Percentiles rank a stretch among this genome's conserved stretches.
These are phyloP conservation scores for Aspergillus brunneoviolaceus DNA, from an alignment of 2,329 filamentous ascomycete species.

Conservation along the genomic window DNA sequence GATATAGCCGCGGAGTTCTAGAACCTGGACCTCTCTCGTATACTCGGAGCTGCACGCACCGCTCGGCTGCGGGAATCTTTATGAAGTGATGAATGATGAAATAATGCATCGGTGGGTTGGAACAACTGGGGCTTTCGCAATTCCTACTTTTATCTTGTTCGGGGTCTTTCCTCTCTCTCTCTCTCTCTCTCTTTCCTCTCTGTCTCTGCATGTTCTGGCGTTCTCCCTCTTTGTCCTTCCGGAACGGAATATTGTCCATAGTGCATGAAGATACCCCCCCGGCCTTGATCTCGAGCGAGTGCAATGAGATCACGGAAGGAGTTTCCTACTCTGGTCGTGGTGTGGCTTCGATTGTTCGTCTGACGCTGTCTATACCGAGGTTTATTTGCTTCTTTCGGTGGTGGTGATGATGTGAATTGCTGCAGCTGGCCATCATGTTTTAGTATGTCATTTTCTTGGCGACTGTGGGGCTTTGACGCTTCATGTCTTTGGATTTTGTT, in stretches of 20 bases:
- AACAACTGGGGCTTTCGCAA: constrained; percentile 20
- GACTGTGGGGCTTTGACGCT: background rate
- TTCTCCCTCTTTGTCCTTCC: constrained; percentile 16
- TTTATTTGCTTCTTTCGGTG: background rate
- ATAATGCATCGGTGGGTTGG: constrained; percentile 34
- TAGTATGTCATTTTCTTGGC: constrained; percentile 19
- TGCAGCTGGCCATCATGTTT: constrained; percentile 19
- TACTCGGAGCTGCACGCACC: constrained; percentile 17
- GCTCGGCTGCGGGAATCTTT: constrained; percentile 23
- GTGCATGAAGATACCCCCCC: constrained; percentile 37
- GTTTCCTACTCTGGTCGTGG: constrained; percentile 27
- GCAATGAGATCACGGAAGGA: constrained; percentile 26
- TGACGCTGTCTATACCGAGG: constrained; percentile 16
- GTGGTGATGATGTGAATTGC: background rate
- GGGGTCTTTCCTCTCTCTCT: background rate
- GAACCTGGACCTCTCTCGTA: constrained; percentile 19
- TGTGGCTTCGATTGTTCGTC: constrained; percentile 22
- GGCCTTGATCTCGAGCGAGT: constrained; percentile 26
- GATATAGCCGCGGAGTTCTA: constrained; percentile 19
- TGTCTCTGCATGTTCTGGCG: constrained; percentile 31
- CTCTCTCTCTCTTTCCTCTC: constrained; percentile 16
- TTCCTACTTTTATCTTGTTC: constrained; percentile 18
- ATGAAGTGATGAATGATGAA: constrained; percentile 41
- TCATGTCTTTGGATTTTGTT: background rate
- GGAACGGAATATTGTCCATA: constrained; percentile 31